A percentile compares a stretch with the other conserved stretches of the same genome.
These are phyloP conservation scores for Chlamydomonas urium DNA, from an alignment of 139 green algal genomes.

Conservation along the genomic window DNA sequence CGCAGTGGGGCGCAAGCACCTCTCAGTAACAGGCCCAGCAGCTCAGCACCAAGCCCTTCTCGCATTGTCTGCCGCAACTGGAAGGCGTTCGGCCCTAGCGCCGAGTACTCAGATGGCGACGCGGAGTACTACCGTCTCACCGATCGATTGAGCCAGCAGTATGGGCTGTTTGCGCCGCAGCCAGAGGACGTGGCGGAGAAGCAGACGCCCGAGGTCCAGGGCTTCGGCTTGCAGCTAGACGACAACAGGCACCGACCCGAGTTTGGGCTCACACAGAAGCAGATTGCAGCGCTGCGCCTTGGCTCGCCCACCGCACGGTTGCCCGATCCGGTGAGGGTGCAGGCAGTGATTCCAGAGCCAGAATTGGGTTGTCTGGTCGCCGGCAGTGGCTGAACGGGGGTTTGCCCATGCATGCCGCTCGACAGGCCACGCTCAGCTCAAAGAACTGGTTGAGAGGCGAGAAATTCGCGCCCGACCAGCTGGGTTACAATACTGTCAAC, in stretches of 20 bases:
- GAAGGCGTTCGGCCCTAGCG: constrained; percentile 44
- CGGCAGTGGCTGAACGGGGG: background rate
- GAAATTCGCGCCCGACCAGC: constrained; percentile 40
- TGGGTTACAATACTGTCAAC: constrained; percentile 33
- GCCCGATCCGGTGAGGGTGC: constrained; percentile 47
- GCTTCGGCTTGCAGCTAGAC: background rate
- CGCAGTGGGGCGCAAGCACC: too few species aligned
- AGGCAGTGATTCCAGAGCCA: background rate
- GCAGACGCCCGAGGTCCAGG: constrained; percentile 8
- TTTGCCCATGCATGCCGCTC: background rate
- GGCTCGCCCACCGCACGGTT: constrained; percentile 21
- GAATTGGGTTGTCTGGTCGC: background rate
- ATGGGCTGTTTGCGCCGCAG: constrained; percentile 44
- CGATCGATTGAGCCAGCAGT: constrained; percentile 43
- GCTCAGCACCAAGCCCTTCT: background rate
- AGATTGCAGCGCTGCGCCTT: constrained; percentile 57
- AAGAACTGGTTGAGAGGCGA: constrained; percentile 41
- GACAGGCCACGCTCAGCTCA: constrained; percentile 45
- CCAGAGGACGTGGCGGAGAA: constrained; percentile 13
- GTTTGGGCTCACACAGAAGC: constrained; percentile 42
- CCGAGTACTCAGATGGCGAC: constrained; percentile 42
- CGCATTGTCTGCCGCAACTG: constrained; percentile 26
- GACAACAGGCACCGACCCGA: constrained; percentile 18
- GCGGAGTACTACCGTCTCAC: constrained; percentile 48
- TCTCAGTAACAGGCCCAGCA: too few species aligned